Base-by-base conservation (phyloP, 768 basidiomycete species). In the Sutorius australiensis region DNA sequence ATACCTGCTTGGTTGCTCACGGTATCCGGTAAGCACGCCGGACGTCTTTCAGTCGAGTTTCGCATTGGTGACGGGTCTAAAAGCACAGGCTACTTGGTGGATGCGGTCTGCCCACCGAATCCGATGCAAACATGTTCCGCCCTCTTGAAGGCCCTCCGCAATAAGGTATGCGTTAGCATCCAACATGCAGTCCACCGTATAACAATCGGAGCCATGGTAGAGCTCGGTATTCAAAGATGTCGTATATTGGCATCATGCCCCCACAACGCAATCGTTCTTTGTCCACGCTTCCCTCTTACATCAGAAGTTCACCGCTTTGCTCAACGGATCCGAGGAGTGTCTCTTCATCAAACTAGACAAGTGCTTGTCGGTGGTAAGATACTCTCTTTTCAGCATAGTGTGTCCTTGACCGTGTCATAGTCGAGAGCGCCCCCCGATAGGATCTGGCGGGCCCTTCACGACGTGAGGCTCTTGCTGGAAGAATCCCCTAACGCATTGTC, bases 201-300 rank as follows among this genome's bases (percentile, higher is more conserved):
- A 4, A 54, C 37, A n/a, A 42, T 27, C 32, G 4, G 28, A 24
- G 17, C 33, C 3, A 1, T 5, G 17, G 11, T 42, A 62, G 56
- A 61, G 55, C 38, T 10, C 61, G 8, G 40, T 56, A 16, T 86
- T 85, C 64, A 36, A 61, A 10, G 50, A 67, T 34, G 66, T 85
- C 28, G 51, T 73, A 32, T 72, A 81, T 56, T 53, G 82, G 41
- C 73, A 77, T 42, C 81, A 84, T 27, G 53, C 73, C 11, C 46
- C 59, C 31, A 74, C 78, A 4, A 67, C 72, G 13, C 83, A 86
- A 58, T 77, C 80, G 2, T 83, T 86, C 63, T 72, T 85, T 52
- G 73, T 83, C 30, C 82, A 84, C 40, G 43, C 50, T 6, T 55
- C 57, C 1, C 60, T 66, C 21, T 13, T 69, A 32, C 44, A 33